Evolutionary conservation across 441 rosid genomes (phyloP).

Genomic region (Arabidopsis hybrid): DNA sequence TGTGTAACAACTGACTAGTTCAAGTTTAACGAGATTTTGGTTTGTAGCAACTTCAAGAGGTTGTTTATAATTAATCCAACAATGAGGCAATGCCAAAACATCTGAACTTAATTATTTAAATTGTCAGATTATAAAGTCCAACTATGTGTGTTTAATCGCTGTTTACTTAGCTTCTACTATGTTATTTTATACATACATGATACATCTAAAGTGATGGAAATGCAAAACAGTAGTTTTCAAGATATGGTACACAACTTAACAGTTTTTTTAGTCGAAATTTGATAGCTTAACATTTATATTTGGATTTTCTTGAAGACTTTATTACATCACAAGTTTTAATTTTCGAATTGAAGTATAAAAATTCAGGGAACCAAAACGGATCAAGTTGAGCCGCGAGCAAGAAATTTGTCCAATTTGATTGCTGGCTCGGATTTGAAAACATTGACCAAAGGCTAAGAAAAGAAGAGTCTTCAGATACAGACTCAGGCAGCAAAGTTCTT

Average conservation of each 20-base stretch:
- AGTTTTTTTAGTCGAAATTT: too few species aligned
- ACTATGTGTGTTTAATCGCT: too few species aligned
- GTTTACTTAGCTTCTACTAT: too few species aligned
- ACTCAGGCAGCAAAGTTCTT: slow-evolving; percentile 42
- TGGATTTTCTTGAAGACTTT: background rate
- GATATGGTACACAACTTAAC: background rate
- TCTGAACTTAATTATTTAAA: background rate
- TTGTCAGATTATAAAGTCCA: too few species aligned
- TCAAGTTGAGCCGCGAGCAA: slow-evolving; percentile 12
- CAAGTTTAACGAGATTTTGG: background rate
- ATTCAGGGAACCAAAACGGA: background rate
- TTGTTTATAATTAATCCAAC: slow-evolving; percentile 6
- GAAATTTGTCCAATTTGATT: slow-evolving; percentile 22
- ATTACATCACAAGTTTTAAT: background rate
- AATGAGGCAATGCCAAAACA: background rate
- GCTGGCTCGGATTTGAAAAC: slow-evolving; percentile 25
- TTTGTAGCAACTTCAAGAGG: background rate
- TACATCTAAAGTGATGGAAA: background rate
- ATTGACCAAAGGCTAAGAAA: slow-evolving; percentile 27
- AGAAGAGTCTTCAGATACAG: slow-evolving; percentile 41
- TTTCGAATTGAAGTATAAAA: background rate
- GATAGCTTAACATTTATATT: too few species aligned
- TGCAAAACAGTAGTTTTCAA: background rate
- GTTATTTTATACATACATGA: too few species aligned
- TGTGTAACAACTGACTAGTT: slow-evolving; percentile 1